Conservation (phyloP, 2,329 filamentous ascomycete species). For the Diaporthe citri region DNA sequence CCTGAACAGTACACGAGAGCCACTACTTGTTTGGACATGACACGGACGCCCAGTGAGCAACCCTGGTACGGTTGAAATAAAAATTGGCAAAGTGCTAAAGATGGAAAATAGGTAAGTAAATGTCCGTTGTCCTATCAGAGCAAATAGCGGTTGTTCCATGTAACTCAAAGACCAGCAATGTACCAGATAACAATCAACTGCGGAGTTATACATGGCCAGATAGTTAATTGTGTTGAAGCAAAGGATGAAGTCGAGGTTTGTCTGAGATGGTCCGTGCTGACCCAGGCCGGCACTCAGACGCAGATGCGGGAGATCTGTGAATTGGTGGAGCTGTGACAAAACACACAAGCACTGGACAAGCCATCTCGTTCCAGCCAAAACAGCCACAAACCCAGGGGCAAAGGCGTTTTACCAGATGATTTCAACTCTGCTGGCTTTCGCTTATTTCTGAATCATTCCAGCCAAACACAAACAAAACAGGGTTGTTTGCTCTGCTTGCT, state of each 20-base stretch:
- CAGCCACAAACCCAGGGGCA: conserved; percentile 8
- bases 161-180: background rate
- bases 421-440: background rate
- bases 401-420: no score
- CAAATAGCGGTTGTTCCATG: background rate
- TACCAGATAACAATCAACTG: background rate
- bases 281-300: conserved; percentile 20
- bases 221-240: background rate
- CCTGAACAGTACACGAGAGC: background rate
- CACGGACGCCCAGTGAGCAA: background rate
- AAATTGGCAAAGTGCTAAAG: background rate
- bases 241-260: background rate
- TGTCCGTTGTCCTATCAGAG: background rate
- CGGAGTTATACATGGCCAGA: background rate
- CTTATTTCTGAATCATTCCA: background rate
- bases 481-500: background rate
- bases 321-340: conserved; percentile 7
- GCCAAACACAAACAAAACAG: background rate
- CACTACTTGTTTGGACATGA: background rate
- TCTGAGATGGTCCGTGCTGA: conserved; percentile 3
- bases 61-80: background rate
- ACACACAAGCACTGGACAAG: background rate
- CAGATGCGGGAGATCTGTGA: conserved; percentile 12
- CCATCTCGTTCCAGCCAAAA: conserved; percentile 16
- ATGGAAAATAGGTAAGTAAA: background rate